phyloP scores from a whole-genome alignment of 345 rosid species.

The Euphorbia peplus region DNA sequence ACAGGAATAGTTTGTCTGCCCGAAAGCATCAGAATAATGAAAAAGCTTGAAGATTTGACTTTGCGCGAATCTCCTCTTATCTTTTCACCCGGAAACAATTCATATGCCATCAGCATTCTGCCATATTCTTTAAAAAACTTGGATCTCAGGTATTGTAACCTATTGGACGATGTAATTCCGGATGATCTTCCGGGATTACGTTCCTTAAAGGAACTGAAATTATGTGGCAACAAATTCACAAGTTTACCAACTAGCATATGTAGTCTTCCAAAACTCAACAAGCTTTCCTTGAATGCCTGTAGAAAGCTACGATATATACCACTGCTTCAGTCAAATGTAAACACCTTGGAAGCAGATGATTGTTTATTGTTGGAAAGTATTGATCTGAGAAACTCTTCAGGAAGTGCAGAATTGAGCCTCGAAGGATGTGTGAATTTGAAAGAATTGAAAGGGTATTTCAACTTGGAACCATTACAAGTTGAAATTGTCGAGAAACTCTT shows the following conservation, averaged over 20 bases:
- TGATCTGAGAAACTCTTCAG: neutral
- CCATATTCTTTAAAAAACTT: constrained; percentile 5
- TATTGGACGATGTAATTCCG: constrained; percentile 6
- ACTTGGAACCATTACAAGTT: constrained; percentile 4
- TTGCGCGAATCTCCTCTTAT: neutral
- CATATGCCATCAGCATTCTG: neutral
- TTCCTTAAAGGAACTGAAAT: neutral
- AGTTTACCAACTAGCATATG: constrained; percentile 12
- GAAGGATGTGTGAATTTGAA: constrained; percentile 3
- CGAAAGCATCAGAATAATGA: neutral
- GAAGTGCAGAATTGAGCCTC: neutral
- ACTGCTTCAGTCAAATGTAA: constrained; percentile 8
- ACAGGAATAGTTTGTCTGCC: neutral
- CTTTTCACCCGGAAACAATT: constrained; percentile 8
- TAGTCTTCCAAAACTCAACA: neutral
- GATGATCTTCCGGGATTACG: constrained; percentile 2
- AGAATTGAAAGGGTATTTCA: constrained; percentile 7
- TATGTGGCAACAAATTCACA: constrained; percentile 18
- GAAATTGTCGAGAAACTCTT: constrained; percentile 5
- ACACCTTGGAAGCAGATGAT: neutral
- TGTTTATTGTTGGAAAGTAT: constrained; percentile 5
- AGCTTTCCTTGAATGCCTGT: constrained; percentile 3
- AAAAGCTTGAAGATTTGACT: neutral
- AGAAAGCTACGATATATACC: constrained; percentile 7
- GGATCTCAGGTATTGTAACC: constrained; percentile 9